Evolutionary conservation across 306 rosid species (phyloP).

Genomic region (Begonia loranthoides): DNA sequence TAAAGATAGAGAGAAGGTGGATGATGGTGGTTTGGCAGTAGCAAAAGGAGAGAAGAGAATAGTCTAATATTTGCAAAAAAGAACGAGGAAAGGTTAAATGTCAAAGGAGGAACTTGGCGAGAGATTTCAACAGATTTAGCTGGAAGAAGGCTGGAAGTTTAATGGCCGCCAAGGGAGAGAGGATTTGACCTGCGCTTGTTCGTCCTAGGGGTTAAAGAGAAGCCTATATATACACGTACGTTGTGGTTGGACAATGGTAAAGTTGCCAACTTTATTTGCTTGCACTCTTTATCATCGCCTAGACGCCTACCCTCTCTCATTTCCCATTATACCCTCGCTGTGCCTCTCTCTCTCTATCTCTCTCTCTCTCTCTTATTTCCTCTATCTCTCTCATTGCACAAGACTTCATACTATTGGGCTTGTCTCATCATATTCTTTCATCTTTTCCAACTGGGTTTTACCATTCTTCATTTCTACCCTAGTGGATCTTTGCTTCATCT

Average conservation of each 20-base stretch:
- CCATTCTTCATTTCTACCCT: neutral
- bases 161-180: conserved; percentile 41
- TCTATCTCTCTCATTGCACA: no score
- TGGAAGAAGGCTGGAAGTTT: conserved; percentile 5
- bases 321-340: neutral
- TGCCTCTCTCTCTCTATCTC: neutral
- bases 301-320: neutral
- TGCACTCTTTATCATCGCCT: neutral
- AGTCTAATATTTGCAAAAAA: neutral
- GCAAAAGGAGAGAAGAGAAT: conserved; percentile 1
- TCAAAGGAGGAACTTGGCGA: conserved; percentile 8
- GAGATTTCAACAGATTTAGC: conserved; percentile 2
- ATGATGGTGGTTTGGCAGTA: conserved; percentile 17
- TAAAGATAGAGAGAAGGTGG: conserved; percentile 9
- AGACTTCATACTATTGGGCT: no score
- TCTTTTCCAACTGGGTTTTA: conserved; percentile 16
- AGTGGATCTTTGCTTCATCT: no score
- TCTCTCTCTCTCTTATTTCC: neutral
- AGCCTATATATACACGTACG: conserved; percentile 6
- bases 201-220: conserved; percentile 18
- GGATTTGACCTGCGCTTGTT: conserved; percentile 33
- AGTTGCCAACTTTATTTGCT: neutral
- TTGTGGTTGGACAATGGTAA: conserved; percentile 13
- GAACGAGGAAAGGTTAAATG: conserved; percentile 6
- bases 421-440: conserved; percentile 8